phyloP scores from a whole-genome alignment of 441 rosid species.

The Gossypium gossypioides region DNA sequence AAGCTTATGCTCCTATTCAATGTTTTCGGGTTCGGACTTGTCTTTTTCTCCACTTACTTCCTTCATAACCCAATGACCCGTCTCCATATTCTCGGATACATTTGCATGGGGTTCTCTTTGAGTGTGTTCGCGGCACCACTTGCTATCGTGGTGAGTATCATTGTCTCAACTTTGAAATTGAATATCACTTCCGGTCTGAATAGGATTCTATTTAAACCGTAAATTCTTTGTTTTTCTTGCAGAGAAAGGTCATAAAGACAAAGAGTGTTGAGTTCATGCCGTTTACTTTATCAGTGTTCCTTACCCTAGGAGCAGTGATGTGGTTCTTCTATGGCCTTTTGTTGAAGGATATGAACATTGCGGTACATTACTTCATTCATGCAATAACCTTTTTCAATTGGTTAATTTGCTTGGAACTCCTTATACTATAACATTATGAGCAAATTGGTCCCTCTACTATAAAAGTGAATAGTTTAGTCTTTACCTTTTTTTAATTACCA shows the following conservation, averaged over 20 bases:
- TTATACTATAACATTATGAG: background rate
- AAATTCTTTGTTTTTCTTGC: background rate
- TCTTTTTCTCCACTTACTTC: conserved; percentile 33
- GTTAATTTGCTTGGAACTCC: background rate
- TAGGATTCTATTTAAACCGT: no score
- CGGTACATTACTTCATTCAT: conserved; percentile 37
- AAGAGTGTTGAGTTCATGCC: conserved; percentile 91
- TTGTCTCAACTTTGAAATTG: background rate
- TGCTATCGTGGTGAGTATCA: conserved; percentile 38
- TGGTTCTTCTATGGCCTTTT: conserved; percentile 79
- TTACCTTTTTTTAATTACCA: no score
- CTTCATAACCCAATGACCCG: conserved; percentile 29
- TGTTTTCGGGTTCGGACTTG: conserved; percentile 45
- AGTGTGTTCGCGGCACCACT: conserved; percentile 66
- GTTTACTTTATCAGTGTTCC: conserved; percentile 54
- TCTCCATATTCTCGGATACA: conserved; percentile 56
- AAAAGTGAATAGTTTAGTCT: background rate
- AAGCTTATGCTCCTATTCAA: conserved; percentile 43
- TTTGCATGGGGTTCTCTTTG: conserved; percentile 56
- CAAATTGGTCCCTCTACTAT: background rate
- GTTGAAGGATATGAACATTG: conserved; percentile 47
- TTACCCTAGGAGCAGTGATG: conserved; percentile 69
- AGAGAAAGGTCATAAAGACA: conserved; percentile 71
- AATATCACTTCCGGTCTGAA: background rate
- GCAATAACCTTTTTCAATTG: background rate